Percentiles rank a stretch among this genome's conserved stretches.
phyloP scores from a whole-genome alignment of 2,329 filamentous ascomycete species.

The Endothia cerciana region DNA sequence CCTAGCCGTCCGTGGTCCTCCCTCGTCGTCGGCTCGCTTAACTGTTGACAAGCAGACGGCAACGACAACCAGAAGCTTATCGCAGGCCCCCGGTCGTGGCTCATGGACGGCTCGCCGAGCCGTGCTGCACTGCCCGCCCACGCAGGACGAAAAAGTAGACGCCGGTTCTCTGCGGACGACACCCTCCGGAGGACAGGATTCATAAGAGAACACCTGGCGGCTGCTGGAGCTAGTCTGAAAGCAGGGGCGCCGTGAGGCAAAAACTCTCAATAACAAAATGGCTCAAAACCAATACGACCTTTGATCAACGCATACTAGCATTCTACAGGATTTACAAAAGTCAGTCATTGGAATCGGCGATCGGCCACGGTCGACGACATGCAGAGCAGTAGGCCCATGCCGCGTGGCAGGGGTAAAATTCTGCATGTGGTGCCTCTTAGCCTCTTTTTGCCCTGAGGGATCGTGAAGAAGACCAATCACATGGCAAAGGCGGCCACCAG shows the following conservation, averaged over 20 bases:
- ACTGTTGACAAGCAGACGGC: slow-evolving; percentile 1
- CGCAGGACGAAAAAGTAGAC: neutral
- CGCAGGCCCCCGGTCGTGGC: neutral
- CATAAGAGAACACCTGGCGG: neutral
- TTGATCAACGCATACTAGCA: slow-evolving; percentile 7
- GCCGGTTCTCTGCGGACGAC: neutral
- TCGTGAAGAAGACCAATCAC: neutral
- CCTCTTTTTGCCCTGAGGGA: neutral
- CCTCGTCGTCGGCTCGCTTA: slow-evolving; percentile 12
- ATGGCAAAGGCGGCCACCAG: too few relatives aligned
- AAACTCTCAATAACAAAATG: neutral
- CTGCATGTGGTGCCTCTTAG: neutral
- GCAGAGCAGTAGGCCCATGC: neutral
- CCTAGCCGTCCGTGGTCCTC: slow-evolving; percentile 14
- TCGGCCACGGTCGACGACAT: neutral
- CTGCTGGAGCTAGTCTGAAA: neutral
- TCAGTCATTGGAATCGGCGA: slow-evolving; percentile 11
- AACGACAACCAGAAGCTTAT: slow-evolving; percentile 22
- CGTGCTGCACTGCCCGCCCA: neutral
- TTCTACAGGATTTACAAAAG: neutral
- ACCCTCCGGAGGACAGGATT: too few relatives aligned
- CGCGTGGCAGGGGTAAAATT: neutral
- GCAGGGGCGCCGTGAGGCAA: too few relatives aligned
- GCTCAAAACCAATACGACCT: neutral
- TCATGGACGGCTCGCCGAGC: neutral